Evolutionary conservation across 177 flowering plant genomes (phyloP).

Genomic region (Vitis hybrid): DNA sequence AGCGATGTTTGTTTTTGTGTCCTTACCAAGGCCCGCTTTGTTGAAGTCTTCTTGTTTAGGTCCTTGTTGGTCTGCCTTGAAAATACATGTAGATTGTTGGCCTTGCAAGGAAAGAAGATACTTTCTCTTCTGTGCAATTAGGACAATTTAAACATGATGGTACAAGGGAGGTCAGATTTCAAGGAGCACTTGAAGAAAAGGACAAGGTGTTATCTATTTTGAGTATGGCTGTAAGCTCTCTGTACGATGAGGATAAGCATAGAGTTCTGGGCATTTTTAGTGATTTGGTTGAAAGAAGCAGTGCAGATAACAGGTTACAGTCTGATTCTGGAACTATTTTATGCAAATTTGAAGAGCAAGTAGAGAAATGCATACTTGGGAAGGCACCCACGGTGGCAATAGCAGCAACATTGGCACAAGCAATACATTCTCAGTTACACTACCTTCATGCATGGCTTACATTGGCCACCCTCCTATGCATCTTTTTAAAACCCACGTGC

Average conservation of each 20-base stretch:
- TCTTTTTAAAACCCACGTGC: too few relatives aligned
- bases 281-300: slow-evolving; percentile 22
- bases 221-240: slow-evolving; percentile 45
- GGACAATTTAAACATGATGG: slow-evolving; percentile 34
- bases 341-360: slow-evolving; percentile 71
- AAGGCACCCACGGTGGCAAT: too few relatives aligned
- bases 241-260: slow-evolving; percentile 60
- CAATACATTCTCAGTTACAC: too few relatives aligned
- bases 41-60: too few relatives aligned
- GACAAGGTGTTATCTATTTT: slow-evolving; percentile 53
- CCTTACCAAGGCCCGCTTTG: too few relatives aligned
- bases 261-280: slow-evolving; percentile 43
- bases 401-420: too few relatives aligned
- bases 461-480: too few relatives aligned
- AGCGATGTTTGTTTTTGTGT: too few relatives aligned
- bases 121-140: slow-evolving; percentile 22
- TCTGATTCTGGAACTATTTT: slow-evolving; percentile 34
- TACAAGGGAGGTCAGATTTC: slow-evolving; percentile 25
- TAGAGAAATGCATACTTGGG: slow-evolving; percentile 71
- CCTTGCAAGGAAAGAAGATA: slow-evolving; percentile 50
- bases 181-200: slow-evolving; percentile 50
- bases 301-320: slow-evolving; percentile 20
- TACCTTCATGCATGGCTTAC: too few relatives aligned
- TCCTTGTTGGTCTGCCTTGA: too few relatives aligned
- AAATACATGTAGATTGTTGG: slow-evolving; percentile 51